Conservation (phyloP, 352 stramenopile genomes). For the Phytopythium oedochilum region DNA sequence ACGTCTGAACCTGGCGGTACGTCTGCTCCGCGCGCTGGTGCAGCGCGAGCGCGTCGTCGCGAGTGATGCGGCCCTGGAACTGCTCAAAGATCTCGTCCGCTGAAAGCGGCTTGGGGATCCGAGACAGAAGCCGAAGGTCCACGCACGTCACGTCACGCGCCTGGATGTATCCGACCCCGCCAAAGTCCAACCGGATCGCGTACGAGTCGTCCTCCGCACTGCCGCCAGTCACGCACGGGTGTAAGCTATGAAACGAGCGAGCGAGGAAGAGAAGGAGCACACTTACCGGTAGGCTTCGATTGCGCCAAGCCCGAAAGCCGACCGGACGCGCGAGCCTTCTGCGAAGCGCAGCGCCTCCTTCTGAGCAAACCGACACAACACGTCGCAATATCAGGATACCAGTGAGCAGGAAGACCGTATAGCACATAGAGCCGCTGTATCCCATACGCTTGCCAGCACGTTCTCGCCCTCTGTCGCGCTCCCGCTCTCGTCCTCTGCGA, state of each 20-base stretch:
- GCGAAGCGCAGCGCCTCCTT: conserved; percentile 24
- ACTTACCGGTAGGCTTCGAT: conserved; percentile 14
- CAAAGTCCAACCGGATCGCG: conserved; percentile 24
- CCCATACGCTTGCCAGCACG: not conserved
- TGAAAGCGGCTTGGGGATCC: conserved; percentile 64
- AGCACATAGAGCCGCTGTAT: not conserved
- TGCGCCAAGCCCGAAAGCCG: conserved; percentile 16
- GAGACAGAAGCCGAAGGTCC: conserved; percentile 59
- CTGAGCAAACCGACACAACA: conserved; percentile 4
- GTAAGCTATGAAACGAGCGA: not conserved
- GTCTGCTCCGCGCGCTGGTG: conserved; percentile 43
- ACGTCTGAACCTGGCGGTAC: conserved; percentile 47
- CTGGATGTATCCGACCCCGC: conserved; percentile 30
- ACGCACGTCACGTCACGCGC: conserved; percentile 46
- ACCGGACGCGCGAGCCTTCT: conserved; percentile 19
- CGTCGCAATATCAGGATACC: no score
- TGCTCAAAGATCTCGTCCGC: conserved; percentile 57
- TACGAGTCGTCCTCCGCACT: conserved; percentile 26
- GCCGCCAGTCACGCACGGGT: not conserved
- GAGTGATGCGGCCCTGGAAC: conserved; percentile 62
- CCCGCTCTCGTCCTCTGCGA: not conserved
- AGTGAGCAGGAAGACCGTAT: no score
- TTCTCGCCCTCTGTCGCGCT: not conserved
- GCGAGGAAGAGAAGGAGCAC: not conserved
- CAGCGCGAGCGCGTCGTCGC: conserved; percentile 49